phyloP scores from a whole-genome alignment of 78 protist genomes.

The Monosiga brevicollis region DNA sequence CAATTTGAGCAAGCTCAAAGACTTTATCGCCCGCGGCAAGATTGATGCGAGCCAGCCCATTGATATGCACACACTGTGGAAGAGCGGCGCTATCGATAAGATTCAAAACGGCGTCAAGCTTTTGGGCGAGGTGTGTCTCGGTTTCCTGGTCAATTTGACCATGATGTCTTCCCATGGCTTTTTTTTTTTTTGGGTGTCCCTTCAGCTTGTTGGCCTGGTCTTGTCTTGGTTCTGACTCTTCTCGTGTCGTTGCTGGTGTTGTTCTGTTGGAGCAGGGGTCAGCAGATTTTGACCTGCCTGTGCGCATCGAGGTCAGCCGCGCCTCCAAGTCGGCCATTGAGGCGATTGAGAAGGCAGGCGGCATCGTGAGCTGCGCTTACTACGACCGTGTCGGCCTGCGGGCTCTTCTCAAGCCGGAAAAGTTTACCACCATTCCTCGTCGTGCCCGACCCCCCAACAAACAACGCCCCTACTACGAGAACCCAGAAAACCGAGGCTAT shows the following conservation, averaged over 20 bases:
- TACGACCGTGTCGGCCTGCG: constrained; percentile 49
- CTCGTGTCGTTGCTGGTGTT: no score
- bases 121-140: constrained; percentile 30
- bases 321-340: constrained; percentile 34
- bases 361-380: constrained; percentile 38
- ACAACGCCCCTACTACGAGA: constrained; percentile 12
- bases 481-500: neutral
- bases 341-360: constrained; percentile 44
- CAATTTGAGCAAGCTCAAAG: constrained; percentile 24
- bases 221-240: no score
- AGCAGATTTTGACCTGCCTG: neutral
- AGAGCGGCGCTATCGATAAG: constrained; percentile 11
- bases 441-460: constrained; percentile 36
- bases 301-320: constrained; percentile 10
- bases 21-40: constrained; percentile 22
- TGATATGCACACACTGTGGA: constrained; percentile 41
- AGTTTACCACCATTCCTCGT: constrained; percentile 35
- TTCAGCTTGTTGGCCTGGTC: no score
- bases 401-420: constrained; percentile 41
- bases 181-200: no score
- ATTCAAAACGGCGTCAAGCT: constrained; percentile 44
- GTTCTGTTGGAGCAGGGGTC: neutral
- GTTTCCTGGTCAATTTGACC: neutral
- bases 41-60: constrained; percentile 30
- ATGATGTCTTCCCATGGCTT: neutral